Conservation (phyloP, 768 basidiomycete genomes). For the Lactarius evosmus region DNA sequence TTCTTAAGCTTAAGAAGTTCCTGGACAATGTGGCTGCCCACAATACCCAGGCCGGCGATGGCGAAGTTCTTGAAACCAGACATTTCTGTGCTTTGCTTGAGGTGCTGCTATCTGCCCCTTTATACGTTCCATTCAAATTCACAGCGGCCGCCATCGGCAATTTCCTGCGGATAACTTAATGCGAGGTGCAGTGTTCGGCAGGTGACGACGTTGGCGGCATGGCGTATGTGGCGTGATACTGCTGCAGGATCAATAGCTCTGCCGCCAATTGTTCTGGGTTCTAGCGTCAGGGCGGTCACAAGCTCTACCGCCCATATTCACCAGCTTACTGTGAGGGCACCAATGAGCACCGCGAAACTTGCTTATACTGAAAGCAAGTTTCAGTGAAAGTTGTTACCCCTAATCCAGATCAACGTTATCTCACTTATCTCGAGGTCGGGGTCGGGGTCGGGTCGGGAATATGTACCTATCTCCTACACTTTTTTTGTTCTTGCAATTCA, state of each 20-base stretch:
- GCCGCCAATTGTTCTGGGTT: no score
- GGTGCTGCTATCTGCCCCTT: background rate
- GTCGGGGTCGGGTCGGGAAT: background rate
- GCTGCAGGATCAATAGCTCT: no score
- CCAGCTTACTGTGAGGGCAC: no score
- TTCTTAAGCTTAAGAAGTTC: conserved; percentile 12
- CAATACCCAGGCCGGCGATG: conserved; percentile 6
- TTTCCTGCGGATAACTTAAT: no score
- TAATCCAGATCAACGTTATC: background rate
- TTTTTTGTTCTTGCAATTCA: background rate
- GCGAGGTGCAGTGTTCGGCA: no score
- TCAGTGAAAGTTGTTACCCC: background rate
- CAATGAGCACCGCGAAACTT: no score
- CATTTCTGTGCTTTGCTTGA: background rate
- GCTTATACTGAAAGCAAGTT: no score
- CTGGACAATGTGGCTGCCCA: background rate
- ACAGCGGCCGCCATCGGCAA: no score
- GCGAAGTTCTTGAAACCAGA: conserved; percentile 12
- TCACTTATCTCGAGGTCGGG: background rate
- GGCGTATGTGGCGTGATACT: no score
- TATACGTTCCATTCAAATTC: background rate
- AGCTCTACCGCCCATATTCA: no score
- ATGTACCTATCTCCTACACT: background rate
- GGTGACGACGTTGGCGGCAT: no score
- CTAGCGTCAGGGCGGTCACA: no score